Base-by-base conservation (phyloP, 2,329 filamentous ascomycete species). In the Cordyceps fumosorosea region DNA sequence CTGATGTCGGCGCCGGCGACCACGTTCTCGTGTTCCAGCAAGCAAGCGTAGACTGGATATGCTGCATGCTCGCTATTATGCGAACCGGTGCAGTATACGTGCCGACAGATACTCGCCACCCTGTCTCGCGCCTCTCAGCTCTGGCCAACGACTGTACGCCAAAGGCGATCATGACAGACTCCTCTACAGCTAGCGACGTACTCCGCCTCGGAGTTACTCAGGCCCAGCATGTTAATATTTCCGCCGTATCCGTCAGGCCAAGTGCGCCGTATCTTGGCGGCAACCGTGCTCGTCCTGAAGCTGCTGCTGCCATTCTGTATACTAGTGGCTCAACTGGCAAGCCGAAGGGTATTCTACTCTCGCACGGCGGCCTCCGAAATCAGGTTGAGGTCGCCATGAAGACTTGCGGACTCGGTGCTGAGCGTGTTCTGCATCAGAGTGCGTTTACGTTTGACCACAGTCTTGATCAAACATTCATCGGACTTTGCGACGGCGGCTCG, bases 271-370 rank as follows among this genome's bases (percentile, higher is more conserved):
- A 12, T 18, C 42, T n/a, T 7, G 18, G 14, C 42, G 45, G 11
- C 45, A 48, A 48, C 24, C 14, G 22, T 12, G 45, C 45, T 7
- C 4, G 24, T 10, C 45, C 45, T 26, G 45, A 56, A 2, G 42
- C 3, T 14, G 34, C 4, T 22, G 37, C 42, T 3, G 26, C 34
- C 16, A 61, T 63, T 14, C 12, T 63, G 3, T 63, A 50, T 29
- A 63, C 56, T 2, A 63, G 62, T 34, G 62, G 62, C 11, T 60
- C 62, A 3, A 56, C 56, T 2, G 62, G 62, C 2, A 20, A 24
- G 5, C 62, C 62, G 3, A 63, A 63, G 18, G 62, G 62, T 14
- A 34, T 63, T 16, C 7, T 59, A 8, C 11, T 58, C 8, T 14
- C 45, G 4, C 45, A 48, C 24, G 12, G 14, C 3, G 24, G 14